phyloP scores from a whole-genome alignment of 306 rosid species.

The Myrica gale region DNA sequence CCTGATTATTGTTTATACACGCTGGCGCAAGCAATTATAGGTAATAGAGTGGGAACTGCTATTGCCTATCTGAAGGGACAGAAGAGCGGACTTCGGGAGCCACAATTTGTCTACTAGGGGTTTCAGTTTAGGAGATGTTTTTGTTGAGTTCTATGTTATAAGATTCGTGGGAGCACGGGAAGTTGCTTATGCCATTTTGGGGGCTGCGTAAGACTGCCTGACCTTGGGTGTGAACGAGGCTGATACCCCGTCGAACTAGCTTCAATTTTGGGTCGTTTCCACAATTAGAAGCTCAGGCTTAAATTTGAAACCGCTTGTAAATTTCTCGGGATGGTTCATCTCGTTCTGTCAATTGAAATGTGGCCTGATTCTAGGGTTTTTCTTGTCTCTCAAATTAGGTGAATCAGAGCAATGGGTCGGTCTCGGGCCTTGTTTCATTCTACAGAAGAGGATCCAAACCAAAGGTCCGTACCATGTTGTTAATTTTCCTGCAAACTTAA shows the following conservation, averaged over 20 bases:
- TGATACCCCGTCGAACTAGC: background rate
- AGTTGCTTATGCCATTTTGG: no score
- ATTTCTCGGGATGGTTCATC: background rate
- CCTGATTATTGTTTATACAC: no score
- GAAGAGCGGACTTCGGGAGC: no score
- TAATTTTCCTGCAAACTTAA: constrained; percentile 10
- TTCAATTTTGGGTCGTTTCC: background rate
- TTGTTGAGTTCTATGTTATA: no score
- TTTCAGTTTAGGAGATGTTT: no score
- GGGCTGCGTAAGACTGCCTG: no score
- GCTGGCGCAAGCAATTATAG: no score
- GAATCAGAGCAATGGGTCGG: constrained; percentile 43
- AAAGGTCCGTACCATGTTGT: constrained; percentile 28
- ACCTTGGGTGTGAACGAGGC: background rate
- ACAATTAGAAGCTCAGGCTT: background rate
- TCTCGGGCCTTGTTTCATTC: constrained; percentile 43
- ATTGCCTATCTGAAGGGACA: no score
- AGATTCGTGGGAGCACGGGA: no score
- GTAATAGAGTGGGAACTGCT: no score
- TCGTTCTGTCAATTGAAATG: background rate
- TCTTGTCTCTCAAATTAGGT: constrained; percentile 4
- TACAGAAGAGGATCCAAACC: constrained; percentile 33
- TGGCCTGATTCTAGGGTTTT: constrained; percentile 1
- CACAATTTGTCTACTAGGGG: no score
- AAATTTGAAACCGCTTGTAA: no score